Evolutionary conservation across 73 alveolate species (phyloP), one percentile per base, ranked within the genome.

Genomic region (Paraurostyla sp.): DNA sequence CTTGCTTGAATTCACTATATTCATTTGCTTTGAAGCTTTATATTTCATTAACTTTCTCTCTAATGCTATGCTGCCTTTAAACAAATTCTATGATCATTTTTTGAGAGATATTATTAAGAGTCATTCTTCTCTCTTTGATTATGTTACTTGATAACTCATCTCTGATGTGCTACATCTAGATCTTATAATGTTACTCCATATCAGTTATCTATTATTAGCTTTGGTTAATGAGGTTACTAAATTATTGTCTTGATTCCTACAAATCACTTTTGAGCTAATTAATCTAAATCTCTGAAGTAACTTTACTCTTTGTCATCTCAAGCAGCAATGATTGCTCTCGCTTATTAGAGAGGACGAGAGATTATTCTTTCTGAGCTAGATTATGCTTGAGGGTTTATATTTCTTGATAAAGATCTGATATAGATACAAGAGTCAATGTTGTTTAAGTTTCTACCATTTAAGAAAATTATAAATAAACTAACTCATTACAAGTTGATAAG

Each of bases 361-460:
- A 35, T 65, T 65, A 22, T 22, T 65, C 82, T 65, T 40, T 38
- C 18, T n/a, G n/a, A n/a, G n/a, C n/a, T n/a, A n/a, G n/a, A n/a
- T n/a, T n/a, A n/a, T n/a, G n/a, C n/a, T n/a, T n/a, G n/a, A 20
- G 18, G 2, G 4, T 40, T 65, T 13, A 65, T 65, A 22, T 20
- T 22, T 65, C 42, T 18, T 32, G 9, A 38, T 18, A 15, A 16
- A 25, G 13, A 11, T 38, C 46, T 18, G 16, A 18, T 40, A 15
- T 7, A 11, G 16, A 38, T 40, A 18, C 58, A 40, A 65, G 40
- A 20, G 60, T 65, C 78, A 60, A 60, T 16, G 7, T 60, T 18
- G 82, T 65, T 65, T 65, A 65, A 11, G 41, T 38, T 30, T 65
- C 82, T 65, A 65, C 82, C 82, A 65, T 65, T 40, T 18, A 15